A percentile compares a stretch with the other conserved stretches of the same genome.
Evolutionary conservation across 2,329 filamentous ascomycete genomes (phyloP).

Genomic region (Davidsoniella eucalypti): DNA sequence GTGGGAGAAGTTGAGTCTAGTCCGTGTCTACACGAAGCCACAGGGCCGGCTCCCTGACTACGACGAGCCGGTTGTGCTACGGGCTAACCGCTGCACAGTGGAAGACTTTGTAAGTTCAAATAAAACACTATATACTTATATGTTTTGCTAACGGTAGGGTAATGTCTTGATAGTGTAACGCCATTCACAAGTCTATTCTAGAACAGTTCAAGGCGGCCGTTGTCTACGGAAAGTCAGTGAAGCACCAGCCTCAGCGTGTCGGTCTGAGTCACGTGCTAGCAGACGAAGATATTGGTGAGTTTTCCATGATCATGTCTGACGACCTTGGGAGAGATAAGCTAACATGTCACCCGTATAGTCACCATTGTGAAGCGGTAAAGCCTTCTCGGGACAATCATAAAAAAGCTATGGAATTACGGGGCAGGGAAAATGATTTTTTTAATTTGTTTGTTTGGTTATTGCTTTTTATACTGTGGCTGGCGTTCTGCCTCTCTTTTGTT

Average conservation of each 20-base stretch:
- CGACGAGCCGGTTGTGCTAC: slow-evolving; percentile 73
- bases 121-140: not conserved
- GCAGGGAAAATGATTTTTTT: too few species aligned
- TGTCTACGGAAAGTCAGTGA: slow-evolving; percentile 94
- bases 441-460: too few species aligned
- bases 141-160: not conserved
- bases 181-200: slow-evolving; percentile 89
- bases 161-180: slow-evolving; percentile 56
- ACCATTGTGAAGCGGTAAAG: slow-evolving; percentile 13
- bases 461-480: too few species aligned
- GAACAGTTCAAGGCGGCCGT: slow-evolving; percentile 92
- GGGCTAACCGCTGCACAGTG: slow-evolving; percentile 66
- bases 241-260: slow-evolving; percentile 94
- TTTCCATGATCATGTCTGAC: not conserved
- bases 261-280: slow-evolving; percentile 79
- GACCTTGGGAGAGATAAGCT: not conserved
- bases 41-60: slow-evolving; percentile 94
- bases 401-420: not conserved
- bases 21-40: slow-evolving; percentile 92
- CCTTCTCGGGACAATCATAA: not conserved
- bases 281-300: slow-evolving; percentile 83
- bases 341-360: slow-evolving; percentile 1
- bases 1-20: slow-evolving; percentile 92
- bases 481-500: too few species aligned
- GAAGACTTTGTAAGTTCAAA: slow-evolving; percentile 76